These are phyloP conservation scores for Aurinia saxatilis DNA, from an alignment of 345 rosid genomes.

Conservation along the genomic window DNA sequence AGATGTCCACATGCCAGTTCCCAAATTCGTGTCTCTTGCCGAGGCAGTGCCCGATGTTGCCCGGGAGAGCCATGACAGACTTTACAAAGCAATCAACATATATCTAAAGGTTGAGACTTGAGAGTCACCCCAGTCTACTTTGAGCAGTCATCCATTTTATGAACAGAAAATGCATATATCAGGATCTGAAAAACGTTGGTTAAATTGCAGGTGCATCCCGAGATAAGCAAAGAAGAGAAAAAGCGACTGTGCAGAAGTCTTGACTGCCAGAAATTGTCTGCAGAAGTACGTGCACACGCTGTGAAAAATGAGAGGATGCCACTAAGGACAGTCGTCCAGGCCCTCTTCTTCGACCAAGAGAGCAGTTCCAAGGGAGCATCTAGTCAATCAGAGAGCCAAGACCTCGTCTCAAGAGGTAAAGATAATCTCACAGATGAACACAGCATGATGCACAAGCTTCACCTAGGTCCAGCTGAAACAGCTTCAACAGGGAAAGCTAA, in stretches of 20 bases:
- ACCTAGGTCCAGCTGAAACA: conserved; percentile 24
- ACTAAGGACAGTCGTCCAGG: conserved; percentile 87
- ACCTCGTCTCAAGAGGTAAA: conserved; percentile 18
- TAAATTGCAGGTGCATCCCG: conserved; percentile 73
- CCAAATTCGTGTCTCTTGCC: conserved; percentile 53
- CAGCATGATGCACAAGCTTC: conserved; percentile 19
- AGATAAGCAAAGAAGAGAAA: conserved; percentile 71
- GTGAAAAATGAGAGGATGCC: conserved; percentile 94
- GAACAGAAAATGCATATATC: neutral
- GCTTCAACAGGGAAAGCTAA: conserved; percentile 17
- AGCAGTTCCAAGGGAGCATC: conserved; percentile 30
- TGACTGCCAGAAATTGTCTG: conserved; percentile 90
- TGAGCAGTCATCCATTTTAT: neutral
- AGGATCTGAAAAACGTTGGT: conserved; percentile 7
- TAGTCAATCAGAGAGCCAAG: conserved; percentile 14
- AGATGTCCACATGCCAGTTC: conserved; percentile 57
- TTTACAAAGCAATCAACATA: conserved; percentile 80
- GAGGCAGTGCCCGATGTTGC: conserved; percentile 68
- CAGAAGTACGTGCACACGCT: conserved; percentile 81
- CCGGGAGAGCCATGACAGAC: conserved; percentile 65
- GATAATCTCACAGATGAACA: neutral
- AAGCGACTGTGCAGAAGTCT: conserved; percentile 70
- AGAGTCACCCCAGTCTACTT: neutral
- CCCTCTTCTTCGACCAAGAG: conserved; percentile 87
- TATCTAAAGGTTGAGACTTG: conserved; percentile 69